Evolutionary conservation across 1,284 basidiomycete species (phyloP).

Genomic region (Peniophora sp.): DNA sequence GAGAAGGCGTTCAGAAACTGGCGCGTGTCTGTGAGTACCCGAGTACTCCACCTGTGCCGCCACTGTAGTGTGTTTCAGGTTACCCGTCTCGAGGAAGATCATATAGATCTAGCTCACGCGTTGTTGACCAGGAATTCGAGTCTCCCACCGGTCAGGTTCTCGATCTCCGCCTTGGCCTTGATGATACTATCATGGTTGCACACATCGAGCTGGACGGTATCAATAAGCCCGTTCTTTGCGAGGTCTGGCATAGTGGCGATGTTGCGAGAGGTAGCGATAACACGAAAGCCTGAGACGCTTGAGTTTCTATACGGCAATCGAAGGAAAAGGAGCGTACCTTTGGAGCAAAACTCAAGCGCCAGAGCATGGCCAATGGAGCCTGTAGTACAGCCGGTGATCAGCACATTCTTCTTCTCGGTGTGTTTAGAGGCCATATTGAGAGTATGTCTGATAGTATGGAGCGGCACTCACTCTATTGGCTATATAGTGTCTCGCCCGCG

Average conservation of each 20-base stretch:
- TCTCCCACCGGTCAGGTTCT: constrained; percentile 13
- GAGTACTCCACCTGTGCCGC: not conserved
- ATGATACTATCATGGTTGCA: constrained; percentile 15
- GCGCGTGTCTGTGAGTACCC: not conserved
- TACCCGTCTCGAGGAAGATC: not conserved
- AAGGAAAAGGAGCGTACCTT: constrained; percentile 9
- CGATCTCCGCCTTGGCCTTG: constrained; percentile 12
- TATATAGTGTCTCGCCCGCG: too few species aligned
- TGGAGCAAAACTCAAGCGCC: constrained; percentile 13
- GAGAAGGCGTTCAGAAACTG: not conserved
- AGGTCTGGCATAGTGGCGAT: constrained; percentile 17
- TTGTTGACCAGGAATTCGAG: not conserved
- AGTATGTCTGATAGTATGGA: too few species aligned
- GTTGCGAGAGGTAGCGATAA: constrained; percentile 23
- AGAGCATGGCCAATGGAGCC: constrained; percentile 19
- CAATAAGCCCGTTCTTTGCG: constrained; percentile 13
- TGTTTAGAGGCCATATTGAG: not conserved
- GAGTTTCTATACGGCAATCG: not conserved
- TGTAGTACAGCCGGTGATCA: constrained; percentile 15
- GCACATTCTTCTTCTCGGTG: constrained; percentile 6
- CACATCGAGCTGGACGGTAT: constrained; percentile 23
- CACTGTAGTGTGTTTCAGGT: not conserved
- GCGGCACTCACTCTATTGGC: too few species aligned
- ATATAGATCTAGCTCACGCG: not conserved
- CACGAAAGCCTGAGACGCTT: constrained; percentile 15